Base-by-base conservation (phyloP, 257 asterid genomes). In the Ilex asprella region DNA sequence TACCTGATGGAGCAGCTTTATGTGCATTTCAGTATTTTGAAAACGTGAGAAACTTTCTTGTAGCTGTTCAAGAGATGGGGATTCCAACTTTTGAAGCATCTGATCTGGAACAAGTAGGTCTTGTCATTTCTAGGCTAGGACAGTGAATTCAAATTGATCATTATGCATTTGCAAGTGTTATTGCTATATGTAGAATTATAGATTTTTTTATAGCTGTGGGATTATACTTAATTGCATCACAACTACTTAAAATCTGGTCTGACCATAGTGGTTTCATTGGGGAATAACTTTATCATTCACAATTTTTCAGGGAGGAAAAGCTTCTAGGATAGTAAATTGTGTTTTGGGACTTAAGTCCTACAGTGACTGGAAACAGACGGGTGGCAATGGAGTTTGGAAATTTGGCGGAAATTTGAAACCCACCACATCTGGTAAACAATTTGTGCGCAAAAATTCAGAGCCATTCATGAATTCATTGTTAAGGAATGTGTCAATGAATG, bases 1-100 rank as follows among this genome's bases (percentile, higher is more conserved):
- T 82, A 64, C 87, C 97, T 31, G 99, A 93, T 69, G 99, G 97
- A 50, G 94, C 96, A 62, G 96, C 99, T 62, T 75, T 93, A 71
- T 82, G 94, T 63, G 99, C 96, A 16, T 93, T 73, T 73, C 97
- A 87, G 63, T 89, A 89, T 72, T 93, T 93, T 71, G 99, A 93
- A 81, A 93, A 93, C 61, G 84, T 89, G 59, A 82, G 99, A 67
- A 93, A 93, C 75, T 89, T 93, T 72, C 97, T 89, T 44, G 97
- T 87, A 39, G 94, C 95, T 10, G 86, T 83, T 68, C 90, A 89
- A 76, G 94, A 89, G 64, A 31, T 88, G 81, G 99, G 99, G 60
- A 78, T 87, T 61, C 99, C 99, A 63, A 75, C 88, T 56, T 93
- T 93, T 65, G 99, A 93, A 82, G 95, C 91, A 58, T 89, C 97